phyloP scores from a whole-genome alignment of 2,329 filamentous ascomycete genomes.

The Microsporum canis region DNA sequence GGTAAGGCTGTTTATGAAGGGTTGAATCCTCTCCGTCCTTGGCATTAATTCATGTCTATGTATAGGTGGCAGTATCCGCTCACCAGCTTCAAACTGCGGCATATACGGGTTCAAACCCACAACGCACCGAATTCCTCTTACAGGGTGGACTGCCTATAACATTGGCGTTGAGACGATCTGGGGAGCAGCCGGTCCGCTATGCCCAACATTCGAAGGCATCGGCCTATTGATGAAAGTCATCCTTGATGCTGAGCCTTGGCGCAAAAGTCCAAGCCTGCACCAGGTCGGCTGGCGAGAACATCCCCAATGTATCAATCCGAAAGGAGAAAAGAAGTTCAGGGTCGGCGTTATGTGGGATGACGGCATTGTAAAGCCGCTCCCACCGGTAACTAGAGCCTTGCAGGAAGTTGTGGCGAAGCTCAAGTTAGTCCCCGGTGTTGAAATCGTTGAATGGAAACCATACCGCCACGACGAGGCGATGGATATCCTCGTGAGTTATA shows the following conservation, averaged over 20 bases:
- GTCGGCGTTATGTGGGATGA: constrained; percentile 52
- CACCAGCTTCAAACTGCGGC: constrained; percentile 45
- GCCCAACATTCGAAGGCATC: constrained; percentile 18
- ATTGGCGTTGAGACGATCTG: constrained; percentile 30
- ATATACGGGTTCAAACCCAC: constrained; percentile 33
- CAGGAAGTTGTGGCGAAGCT: constrained; percentile 42
- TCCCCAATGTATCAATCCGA: constrained; percentile 14
- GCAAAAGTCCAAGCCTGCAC: constrained; percentile 26
- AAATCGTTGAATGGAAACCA: constrained; percentile 27
- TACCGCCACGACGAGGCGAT: constrained; percentile 41
- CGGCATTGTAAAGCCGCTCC: constrained; percentile 49
- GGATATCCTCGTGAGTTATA: constrained; percentile 31
- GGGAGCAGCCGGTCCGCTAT: constrained; percentile 34
- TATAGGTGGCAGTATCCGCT: constrained; percentile 39
- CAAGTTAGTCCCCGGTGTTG: constrained; percentile 13
- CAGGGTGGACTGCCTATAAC: constrained; percentile 31
- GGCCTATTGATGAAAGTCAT: constrained; percentile 24
- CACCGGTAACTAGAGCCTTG: constrained; percentile 48
- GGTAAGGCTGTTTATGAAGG: constrained; percentile 22
- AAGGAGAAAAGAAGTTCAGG: constrained; percentile 39
- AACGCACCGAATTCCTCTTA: constrained; percentile 39
- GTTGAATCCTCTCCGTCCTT: constrained; percentile 15
- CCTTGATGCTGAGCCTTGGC: constrained; percentile 27
- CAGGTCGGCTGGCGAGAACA: constrained; percentile 29
- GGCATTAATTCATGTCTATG: background rate